Base-by-base conservation (phyloP, 2,329 filamentous ascomycete species). In the Colletotrichum tamarilloi region DNA sequence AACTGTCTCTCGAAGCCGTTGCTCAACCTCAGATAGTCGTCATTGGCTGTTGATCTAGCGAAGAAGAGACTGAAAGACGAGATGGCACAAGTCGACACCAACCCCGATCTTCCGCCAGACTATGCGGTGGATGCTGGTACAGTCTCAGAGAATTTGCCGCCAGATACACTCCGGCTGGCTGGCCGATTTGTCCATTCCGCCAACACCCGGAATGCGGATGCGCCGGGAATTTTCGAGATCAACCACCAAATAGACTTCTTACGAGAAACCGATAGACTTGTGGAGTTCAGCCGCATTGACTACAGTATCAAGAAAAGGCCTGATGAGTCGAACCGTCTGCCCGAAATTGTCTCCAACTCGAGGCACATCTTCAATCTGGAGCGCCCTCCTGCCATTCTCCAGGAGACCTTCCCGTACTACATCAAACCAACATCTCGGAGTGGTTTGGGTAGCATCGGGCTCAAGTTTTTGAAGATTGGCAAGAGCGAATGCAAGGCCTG, bases 281-380 rank as follows among this genome's bases (percentile, higher is more conserved):
- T 84, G 6, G 75, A 76, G 56, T 68, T 84, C 46, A 76, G 80
- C 62, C 78, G 81, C 8, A 73, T 84, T n/a, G 79, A 83, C 66
- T 74, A 78, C 65, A 68, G 69, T 7, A 67, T 81, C 65, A 79
- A 77, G 59, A 74, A 62, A n/a, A 30, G 58, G n/a, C 6, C 5
- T 14, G 9, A 32, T 30, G 24, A 49, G 24, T 57, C 60, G 38
- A 65, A 64, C 28, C 32, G 73, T 30, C 64, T 46, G 24, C 79
- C 81, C 2, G 76, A 78, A 30, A 69, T 80, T 30, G 74, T 76
- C 46, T 73, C 79, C 7, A 80, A 77, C 49, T 77, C 79, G 42
- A 78, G 79, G 16, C 81, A 81, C 68, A 76, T 84, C 30, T 84
- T 79, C 69, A 77, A 82, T 67, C 76, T 84, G 63, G 80, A 78